Conservation (phyloP, 495 filamentous ascomycete genomes). For the Sordaria brevicollis region DNA sequence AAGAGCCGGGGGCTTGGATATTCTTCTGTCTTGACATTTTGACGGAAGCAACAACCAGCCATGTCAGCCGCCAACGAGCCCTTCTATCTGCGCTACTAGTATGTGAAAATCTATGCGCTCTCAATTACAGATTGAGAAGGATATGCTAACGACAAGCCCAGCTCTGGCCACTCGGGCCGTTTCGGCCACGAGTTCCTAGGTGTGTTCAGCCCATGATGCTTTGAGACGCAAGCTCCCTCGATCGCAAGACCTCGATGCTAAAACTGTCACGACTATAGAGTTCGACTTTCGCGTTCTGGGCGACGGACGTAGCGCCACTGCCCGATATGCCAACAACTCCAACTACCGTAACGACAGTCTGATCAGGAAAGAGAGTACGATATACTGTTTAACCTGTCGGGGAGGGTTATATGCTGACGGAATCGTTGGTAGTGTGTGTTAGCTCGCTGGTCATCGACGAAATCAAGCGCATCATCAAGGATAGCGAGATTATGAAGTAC, state of each 20-base stretch:
- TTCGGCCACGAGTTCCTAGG: conserved; percentile 98
- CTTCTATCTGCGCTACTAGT: conserved; percentile 98
- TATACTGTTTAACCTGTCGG: neutral
- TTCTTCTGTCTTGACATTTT: neutral
- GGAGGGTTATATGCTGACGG: neutral
- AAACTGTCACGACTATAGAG: conserved; percentile 44
- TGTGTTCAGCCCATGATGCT: conserved; percentile 26
- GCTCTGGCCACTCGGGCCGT: conserved; percentile 94
- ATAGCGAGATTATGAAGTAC: conserved; percentile 97
- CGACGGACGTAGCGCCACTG: conserved; percentile 89
- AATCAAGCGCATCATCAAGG: conserved; percentile 94
- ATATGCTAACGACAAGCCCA: conserved; percentile 32
- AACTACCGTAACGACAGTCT: conserved; percentile 98
- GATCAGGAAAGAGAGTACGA: conserved; percentile 98
- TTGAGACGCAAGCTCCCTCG: neutral
- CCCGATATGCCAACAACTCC: conserved; percentile 98
- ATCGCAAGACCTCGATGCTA: neutral
- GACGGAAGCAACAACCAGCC: conserved; percentile 7
- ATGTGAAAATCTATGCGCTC: conserved; percentile 17
- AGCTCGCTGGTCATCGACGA: conserved; percentile 86
- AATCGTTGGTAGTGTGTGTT: conserved; percentile 70
- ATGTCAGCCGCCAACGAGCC: conserved; percentile 47
- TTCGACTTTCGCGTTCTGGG: conserved; percentile 92
- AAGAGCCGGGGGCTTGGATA: neutral
- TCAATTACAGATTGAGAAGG: neutral